phyloP scores from a whole-genome alignment of 331 rosid genomes.

The Erythrophleum ivorense region DNA sequence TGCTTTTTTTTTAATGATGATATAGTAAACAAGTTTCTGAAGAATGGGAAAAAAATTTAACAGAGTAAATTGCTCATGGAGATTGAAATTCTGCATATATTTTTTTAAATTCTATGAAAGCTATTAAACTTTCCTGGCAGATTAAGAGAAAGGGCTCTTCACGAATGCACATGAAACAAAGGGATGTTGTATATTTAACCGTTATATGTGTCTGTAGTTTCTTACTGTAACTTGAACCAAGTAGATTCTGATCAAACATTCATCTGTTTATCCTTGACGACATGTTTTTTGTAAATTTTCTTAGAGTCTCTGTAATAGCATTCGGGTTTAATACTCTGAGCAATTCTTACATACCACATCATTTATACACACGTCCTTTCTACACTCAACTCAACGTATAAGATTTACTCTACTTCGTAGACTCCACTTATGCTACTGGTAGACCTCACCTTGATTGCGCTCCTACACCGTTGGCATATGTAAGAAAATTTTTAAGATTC shows the following conservation, averaged over 20 bases:
- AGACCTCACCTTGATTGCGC: no score
- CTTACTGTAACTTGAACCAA: background rate
- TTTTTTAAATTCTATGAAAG: background rate
- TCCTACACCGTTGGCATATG: no score
- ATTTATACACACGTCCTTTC: no score
- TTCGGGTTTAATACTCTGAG: background rate
- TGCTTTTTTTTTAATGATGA: background rate
- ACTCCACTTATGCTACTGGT: no score
- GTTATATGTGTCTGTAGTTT: background rate
- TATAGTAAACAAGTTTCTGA: background rate
- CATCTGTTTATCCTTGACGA: constrained; percentile 1
- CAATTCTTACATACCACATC: no score
- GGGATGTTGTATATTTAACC: background rate
- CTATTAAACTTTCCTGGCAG: background rate
- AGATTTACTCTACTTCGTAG: no score
- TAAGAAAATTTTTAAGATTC: background rate
- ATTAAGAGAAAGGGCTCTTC: background rate
- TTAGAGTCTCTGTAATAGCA: background rate
- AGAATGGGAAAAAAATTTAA: background rate
- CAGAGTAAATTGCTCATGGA: constrained; percentile 11
- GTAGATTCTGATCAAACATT: background rate
- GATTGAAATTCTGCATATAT: background rate
- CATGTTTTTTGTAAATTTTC: background rate
- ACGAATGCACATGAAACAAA: background rate
- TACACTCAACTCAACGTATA: no score